Evolutionary conservation across 345 rosid species (phyloP).

Genomic region (Populus alba): DNA sequence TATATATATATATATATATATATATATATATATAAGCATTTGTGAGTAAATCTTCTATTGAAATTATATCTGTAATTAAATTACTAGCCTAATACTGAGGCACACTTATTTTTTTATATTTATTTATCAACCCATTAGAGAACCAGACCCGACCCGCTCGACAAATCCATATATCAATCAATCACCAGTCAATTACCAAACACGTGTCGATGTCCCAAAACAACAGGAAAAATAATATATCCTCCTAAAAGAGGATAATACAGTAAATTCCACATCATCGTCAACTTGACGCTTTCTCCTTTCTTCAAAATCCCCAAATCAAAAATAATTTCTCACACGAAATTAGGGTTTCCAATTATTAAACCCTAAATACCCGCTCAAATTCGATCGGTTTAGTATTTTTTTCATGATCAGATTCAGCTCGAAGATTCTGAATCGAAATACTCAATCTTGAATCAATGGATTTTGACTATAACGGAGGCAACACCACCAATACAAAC

Average conservation of each 20-base stretch:
- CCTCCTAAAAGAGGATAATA: background rate
- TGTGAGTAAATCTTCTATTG: no score
- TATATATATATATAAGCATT: no score
- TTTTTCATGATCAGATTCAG: constrained; percentile 20
- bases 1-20: no score
- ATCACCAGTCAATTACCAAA: background rate
- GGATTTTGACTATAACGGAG: constrained; percentile 71
- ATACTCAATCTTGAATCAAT: constrained; percentile 20
- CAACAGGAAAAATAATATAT: background rate
- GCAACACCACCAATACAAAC: constrained; percentile 48
- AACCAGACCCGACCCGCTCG: no score
- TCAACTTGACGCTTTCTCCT: background rate
- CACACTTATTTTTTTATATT: no score
- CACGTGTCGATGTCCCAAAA: background rate
- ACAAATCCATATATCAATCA: no score
- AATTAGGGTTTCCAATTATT: background rate
- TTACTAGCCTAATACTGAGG: no score
- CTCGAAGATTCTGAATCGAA: background rate
- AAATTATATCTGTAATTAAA: no score
- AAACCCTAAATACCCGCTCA: background rate
- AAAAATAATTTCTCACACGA: background rate
- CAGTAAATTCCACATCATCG: background rate
- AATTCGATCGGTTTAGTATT: background rate
- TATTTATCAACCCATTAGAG: no score
- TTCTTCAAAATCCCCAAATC: background rate